Evolutionary conservation across 179 eudicot species (phyloP).

Genomic region (Dionaea muscipula): DNA sequence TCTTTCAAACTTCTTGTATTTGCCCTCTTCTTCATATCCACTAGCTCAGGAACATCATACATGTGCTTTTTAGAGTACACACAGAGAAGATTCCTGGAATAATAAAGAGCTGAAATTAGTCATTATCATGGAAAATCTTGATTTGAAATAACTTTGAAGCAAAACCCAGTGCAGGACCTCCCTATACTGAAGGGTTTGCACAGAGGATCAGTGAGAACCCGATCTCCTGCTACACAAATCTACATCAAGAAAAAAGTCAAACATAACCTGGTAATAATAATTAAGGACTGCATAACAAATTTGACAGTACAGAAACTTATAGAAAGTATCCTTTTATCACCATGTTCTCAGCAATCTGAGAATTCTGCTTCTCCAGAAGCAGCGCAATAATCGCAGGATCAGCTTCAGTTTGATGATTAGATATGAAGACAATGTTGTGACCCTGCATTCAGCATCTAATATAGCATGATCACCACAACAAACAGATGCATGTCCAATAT

Average conservation of each 20-base stretch:
- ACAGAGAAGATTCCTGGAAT: slow-evolving; percentile 79
- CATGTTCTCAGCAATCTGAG: slow-evolving; percentile 61
- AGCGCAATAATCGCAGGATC: slow-evolving; percentile 91
- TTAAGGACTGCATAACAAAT: background rate
- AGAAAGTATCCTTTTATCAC: slow-evolving; percentile 25
- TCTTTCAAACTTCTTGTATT: slow-evolving; percentile 93
- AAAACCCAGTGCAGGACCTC: slow-evolving; percentile 37
- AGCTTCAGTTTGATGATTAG: slow-evolving; percentile 97
- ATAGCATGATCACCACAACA: background rate
- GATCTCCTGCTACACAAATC: slow-evolving; percentile 91
- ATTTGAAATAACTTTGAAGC: background rate
- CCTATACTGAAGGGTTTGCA: slow-evolving; percentile 99
- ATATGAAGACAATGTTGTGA: slow-evolving; percentile 76
- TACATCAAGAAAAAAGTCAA: slow-evolving; percentile 29
- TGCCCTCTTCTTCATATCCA: slow-evolving; percentile 78
- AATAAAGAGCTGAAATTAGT: slow-evolving; percentile 9
- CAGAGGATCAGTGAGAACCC: slow-evolving; percentile 89
- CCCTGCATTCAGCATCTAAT: slow-evolving; percentile 40
- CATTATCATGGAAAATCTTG: slow-evolving; percentile 3
- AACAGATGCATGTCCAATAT: background rate
- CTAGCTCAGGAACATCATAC: slow-evolving; percentile 79
- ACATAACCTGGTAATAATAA: slow-evolving; percentile 14
- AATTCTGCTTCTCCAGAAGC: slow-evolving; percentile 62
- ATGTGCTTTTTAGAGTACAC: slow-evolving; percentile 96
- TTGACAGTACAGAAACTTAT: background rate